phyloP scores from a whole-genome alignment of 371 early-diverging fungal genomes.

The Lichtheimia corymbifera region DNA sequence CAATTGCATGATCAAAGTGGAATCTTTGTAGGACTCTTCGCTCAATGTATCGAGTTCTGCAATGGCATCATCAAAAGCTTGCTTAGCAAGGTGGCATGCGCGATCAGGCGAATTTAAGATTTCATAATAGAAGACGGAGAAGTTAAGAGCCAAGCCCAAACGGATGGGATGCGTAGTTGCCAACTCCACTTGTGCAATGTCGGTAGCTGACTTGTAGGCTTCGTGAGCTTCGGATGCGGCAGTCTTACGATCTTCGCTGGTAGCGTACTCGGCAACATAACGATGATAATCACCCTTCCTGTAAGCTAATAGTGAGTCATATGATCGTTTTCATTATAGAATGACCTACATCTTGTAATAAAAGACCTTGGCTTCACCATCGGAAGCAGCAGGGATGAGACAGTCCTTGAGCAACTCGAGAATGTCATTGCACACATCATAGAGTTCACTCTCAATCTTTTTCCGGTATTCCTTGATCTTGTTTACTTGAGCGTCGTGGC shows the following conservation, averaged over 20 bases:
- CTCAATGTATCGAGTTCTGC: slow-evolving; percentile 98
- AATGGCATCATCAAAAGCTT: slow-evolving; percentile 99
- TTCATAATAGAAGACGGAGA: slow-evolving; percentile 99
- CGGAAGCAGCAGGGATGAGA: slow-evolving; percentile 83
- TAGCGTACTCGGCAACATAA: slow-evolving; percentile 98
- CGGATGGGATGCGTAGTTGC: slow-evolving; percentile 99
- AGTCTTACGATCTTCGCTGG: slow-evolving; percentile 85
- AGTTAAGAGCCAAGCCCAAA: slow-evolving; percentile 99
- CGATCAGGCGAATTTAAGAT: slow-evolving; percentile 98
- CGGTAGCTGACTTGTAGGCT: slow-evolving; percentile 97
- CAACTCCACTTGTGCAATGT: slow-evolving; percentile 91
- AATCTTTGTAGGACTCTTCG: slow-evolving; percentile 99
- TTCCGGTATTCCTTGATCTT: slow-evolving; percentile 91
- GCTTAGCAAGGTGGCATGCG: slow-evolving; percentile 98
- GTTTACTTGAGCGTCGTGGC: slow-evolving; percentile 77
- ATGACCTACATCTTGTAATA: slow-evolving; percentile 95
- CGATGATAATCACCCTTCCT: slow-evolving; percentile 99
- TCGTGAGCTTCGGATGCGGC: slow-evolving; percentile 89
- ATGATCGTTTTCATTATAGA: not conserved
- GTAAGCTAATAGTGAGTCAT: slow-evolving; percentile 10
- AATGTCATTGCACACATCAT: slow-evolving; percentile 95
- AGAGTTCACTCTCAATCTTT: slow-evolving; percentile 93
- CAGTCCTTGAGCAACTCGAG: slow-evolving; percentile 90
- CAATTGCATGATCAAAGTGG: slow-evolving; percentile 99
- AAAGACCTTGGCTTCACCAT: slow-evolving; percentile 97